Percentiles rank a stretch among this genome's conserved stretches.
Evolutionary conservation across 75 land plant genomes (phyloP).

Genomic region (Chamaecyparis obtusa): DNA sequence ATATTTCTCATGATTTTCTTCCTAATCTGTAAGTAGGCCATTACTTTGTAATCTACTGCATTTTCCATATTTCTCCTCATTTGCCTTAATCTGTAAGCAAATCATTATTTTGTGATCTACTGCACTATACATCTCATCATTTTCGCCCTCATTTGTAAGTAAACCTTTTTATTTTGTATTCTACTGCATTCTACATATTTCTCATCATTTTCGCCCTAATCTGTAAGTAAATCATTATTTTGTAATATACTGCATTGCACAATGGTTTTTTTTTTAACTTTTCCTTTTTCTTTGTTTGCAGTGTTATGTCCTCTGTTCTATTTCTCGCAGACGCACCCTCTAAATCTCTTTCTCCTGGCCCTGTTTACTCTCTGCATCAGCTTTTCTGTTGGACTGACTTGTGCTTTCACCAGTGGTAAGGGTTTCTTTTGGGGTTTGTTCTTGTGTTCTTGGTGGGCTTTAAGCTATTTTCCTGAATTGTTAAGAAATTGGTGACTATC

Average conservation of each 20-base stretch:
- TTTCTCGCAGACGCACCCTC: constrained; percentile 69
- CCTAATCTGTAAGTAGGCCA: no score
- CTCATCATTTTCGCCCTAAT: no score
- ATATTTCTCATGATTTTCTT: no score
- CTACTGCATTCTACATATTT: no score
- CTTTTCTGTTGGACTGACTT: constrained; percentile 67
- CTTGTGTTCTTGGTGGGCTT: neutral
- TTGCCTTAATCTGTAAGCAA: no score
- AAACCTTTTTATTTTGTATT: no score
- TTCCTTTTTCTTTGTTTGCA: constrained; percentile 19
- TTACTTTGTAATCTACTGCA: no score
- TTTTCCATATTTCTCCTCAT: no score
- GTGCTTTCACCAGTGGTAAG: constrained; percentile 73
- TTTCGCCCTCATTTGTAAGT: constrained; percentile 40
- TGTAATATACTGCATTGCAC: no score
- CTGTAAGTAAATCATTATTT: no score
- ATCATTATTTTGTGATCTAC: no score
- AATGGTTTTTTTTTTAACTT: no score
- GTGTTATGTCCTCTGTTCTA: constrained; percentile 60
- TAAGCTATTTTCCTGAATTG: neutral
- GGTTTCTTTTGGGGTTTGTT: neutral
- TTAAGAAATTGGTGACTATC: neutral
- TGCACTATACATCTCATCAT: constrained; percentile 31
- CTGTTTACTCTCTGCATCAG: constrained; percentile 70
- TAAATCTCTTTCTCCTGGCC: constrained; percentile 69